Evolutionary conservation across 768 basidiomycete genomes (phyloP), one percentile per base, ranked within the genome.

Genomic region (Tricholoma flavovirens): DNA sequence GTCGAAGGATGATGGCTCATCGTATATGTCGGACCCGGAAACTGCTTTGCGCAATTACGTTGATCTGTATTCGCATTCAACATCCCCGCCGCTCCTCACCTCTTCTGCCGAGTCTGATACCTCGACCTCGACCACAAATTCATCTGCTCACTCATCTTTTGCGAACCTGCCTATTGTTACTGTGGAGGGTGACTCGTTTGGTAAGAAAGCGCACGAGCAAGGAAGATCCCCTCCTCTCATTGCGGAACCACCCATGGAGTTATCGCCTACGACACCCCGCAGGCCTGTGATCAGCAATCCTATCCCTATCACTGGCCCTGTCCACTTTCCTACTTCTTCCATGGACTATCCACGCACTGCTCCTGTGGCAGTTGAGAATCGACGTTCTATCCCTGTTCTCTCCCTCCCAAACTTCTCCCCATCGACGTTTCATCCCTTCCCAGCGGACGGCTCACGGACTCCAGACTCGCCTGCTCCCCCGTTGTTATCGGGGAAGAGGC

Each of bases 101-200:
- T 80, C 81, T 5, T 84, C 83, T 4, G 75, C 78, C 0, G 86
- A 87, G 57, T 87, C 86, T 1, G 64, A 87, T 49, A 76, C 75
- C 9, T 79, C 83, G 11, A 80, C 79, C 2, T 75, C 80, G 2
- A 73, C 75, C 5, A 29, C 46, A 2, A 22, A 49, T n/a, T 79
- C 81, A 7, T 84, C 84, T 12, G 79, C 70, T 29, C 79, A 76
- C 56, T 71, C 73, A 4, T 78, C 77, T 8, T 64, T 74, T 17
- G 56, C 68, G 15, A 61, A 77, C 59, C 65, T 81, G 26, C 69
- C 69, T 4, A 63, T 75, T 12, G 58, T 65, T 49, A 15, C 43
- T 7, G 53, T 56, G 15, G 53, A 33, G 8, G 68, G 70, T 56
- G 71, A 71, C 57, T 49, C 56, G 30, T 52, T 42, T 29, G 52